Percentiles rank a stretch among this genome's conserved stretches.
These are phyloP conservation scores for Camellia oleifera DNA, from an alignment of 179 eudicot genomes.

Conservation along the genomic window DNA sequence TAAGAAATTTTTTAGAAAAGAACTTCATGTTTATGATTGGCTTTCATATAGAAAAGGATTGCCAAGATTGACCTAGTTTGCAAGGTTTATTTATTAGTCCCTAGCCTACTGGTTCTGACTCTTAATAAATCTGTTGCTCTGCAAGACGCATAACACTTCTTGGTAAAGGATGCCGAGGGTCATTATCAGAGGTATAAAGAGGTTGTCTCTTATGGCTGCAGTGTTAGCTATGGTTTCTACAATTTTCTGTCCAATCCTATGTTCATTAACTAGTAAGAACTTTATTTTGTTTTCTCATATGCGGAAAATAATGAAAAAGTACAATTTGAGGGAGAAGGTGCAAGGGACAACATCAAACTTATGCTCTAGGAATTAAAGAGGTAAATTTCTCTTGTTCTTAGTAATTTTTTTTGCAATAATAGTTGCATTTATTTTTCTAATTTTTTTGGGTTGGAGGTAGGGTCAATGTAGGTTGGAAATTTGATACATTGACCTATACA, in stretches of 20 bases:
- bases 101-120: neutral
- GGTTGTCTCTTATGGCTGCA: constrained; percentile 9
- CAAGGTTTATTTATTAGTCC: neutral
- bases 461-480: neutral
- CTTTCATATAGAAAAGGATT: neutral
- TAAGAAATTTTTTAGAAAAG: neutral
- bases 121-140: constrained; percentile 11
- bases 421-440: neutral
- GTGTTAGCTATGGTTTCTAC: constrained; percentile 3
- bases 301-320: constrained; percentile 68
- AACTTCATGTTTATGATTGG: neutral
- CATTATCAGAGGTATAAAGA: constrained; percentile 85
- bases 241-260: constrained; percentile 11
- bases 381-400: constrained; percentile 26
- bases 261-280: neutral
- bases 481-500: neutral
- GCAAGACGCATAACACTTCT: constrained; percentile 78
- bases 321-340: constrained; percentile 80
- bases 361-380: constrained; percentile 98
- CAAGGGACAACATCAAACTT: constrained; percentile 95
- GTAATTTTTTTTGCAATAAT: neutral
- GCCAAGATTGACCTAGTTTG: neutral
- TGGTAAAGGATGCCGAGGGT: constrained; percentile 98
- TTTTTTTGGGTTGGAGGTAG: neutral
- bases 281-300: constrained; percentile 1